Evolutionary conservation across 495 filamentous ascomycete genomes (phyloP), one percentile per base, ranked within the genome.

Genomic region (Xylaria scruposa): DNA sequence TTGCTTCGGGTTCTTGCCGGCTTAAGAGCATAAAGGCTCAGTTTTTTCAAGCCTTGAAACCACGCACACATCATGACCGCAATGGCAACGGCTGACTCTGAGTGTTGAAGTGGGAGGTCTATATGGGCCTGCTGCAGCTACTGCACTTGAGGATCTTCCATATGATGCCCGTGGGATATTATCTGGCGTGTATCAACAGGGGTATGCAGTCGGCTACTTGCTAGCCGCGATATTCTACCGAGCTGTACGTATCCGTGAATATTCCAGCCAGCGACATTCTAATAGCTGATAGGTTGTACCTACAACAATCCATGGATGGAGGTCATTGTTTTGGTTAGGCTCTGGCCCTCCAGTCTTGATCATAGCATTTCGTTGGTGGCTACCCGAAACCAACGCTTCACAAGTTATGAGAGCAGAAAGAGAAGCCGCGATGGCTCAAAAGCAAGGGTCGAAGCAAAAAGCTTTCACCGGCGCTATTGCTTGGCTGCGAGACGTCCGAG

Each of bases 121-220:
- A 12, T 95, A 94, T 74, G 93, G 93, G 21, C 95, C 94, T 78
- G 92, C 90, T 9, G 92, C 92, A 1, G 92, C 93, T 5, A 95
- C 93, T 0, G 93, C 93, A 0, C 81, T 95, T 10, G 93, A 95
- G 76, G 93, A 95, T 76, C 93, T 92, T 68, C 93, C 93, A 0
- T 81, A 85, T 56, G 89, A 86, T 38, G 91, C 92, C 4, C 84
- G 93, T 53, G 93, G 93, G 70, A 83, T 95, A 49, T 81, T 95
- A 29, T 92, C 89, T 8, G 93, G 93, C 36, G 85, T 95, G 75
- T 84, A 94, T 15, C 93, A 95, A 80, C 91, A 94, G 77, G 93
- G 93, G 4, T 95, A 94, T 76, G 91, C 92, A 0, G 93, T 94
- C 80, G 93, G 93, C 1, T 95, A 93, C 75, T 82, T 95, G 1